A percentile compares a stretch with the other conserved stretches of the same genome.
phyloP scores from a whole-genome alignment of 2,329 filamentous ascomycete genomes.

The Microsporum ferrugineum region DNA sequence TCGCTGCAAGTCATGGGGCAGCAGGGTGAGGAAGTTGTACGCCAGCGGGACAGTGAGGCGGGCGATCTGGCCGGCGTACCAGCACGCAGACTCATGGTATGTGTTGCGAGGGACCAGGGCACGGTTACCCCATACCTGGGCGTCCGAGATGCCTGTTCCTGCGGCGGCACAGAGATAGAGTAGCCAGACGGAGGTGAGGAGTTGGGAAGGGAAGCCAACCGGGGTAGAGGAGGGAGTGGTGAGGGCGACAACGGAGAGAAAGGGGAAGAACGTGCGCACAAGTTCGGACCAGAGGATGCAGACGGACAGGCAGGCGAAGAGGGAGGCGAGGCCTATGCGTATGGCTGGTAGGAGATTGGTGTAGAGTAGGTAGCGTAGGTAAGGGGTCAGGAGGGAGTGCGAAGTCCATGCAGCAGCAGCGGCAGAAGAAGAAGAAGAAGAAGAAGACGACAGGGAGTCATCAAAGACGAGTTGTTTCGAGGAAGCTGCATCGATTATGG shows the following conservation, averaged over 20 bases:
- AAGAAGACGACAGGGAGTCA: slow-evolving; percentile 43
- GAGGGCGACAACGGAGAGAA: slow-evolving; percentile 58
- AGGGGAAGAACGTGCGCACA: slow-evolving; percentile 67
- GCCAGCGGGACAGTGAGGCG: slow-evolving; percentile 83
- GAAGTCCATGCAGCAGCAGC: slow-evolving; percentile 20
- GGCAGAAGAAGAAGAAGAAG: slow-evolving; percentile 41
- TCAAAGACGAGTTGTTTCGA: slow-evolving; percentile 71
- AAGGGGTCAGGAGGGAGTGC: slow-evolving; percentile 51
- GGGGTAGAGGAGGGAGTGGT: slow-evolving; percentile 58
- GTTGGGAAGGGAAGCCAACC: slow-evolving; percentile 75
- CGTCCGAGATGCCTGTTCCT: slow-evolving; percentile 75
- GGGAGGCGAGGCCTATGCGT: slow-evolving; percentile 51
- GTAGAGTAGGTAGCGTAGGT: slow-evolving; percentile 67
- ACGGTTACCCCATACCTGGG: slow-evolving; percentile 94
- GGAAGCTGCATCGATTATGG: slow-evolving; percentile 69
- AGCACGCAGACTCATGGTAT: slow-evolving; percentile 83
- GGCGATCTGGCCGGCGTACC: slow-evolving; percentile 89
- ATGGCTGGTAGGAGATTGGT: slow-evolving; percentile 60
- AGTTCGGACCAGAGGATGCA: slow-evolving; percentile 90
- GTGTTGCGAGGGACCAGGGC: slow-evolving; percentile 85
- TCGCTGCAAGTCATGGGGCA: slow-evolving; percentile 59
- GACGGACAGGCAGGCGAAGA: slow-evolving; percentile 63
- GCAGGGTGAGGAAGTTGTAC: slow-evolving; percentile 93
- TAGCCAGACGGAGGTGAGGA: slow-evolving; percentile 77
- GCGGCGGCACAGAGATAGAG: slow-evolving; percentile 92